Evolutionary conservation across 106 monocot species (phyloP), one percentile per base, ranked within the genome.

Genomic region (Iris macrosiphon): DNA sequence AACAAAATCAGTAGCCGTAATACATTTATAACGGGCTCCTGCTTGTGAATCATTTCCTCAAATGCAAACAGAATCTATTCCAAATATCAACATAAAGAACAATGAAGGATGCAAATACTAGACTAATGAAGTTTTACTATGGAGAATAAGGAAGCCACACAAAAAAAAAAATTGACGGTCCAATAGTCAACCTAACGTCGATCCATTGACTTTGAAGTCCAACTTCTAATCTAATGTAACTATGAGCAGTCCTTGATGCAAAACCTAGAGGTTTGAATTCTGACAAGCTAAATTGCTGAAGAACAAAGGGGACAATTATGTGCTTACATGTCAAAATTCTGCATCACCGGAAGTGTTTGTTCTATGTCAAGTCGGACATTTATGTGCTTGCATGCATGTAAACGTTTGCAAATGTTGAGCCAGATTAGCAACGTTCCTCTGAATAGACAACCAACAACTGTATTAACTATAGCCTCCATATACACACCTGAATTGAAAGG

Each of bases 1-100:
- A 87, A 81, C 49, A 98, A 67, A 28, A 98, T 83, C 62, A 98
- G 59, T 24, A 91, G 53, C 37, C 98, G 90, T 19, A 98, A 67
- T 16, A 98, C 87, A 55, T 52, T 73, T 52, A 80, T 40, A 68
- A 98, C 69, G 12, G 98, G 75, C 65, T 98, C 98, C 55, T 98
- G 98, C 34, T 98, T 98, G 55, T 91, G 91, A 47, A 98, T 91
- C 98, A 98, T 87, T 78, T 98, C 98, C 57, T 98, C 98, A 60
- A 48, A 22, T 6, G 32, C 15, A 10, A 15, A 41, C 39, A 42
- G 8, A n/a, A n/a, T n/a, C n/a, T n/a, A n/a, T n/a, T n/a, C n/a
- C 21, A 32, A 6, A 4, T 6, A 46, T 5, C 11, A 46, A 49
- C 26, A 49, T 49, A 23, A 49, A 28, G 26, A 49, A 27, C 11